Conservation (phyloP, 1,284 basidiomycete species). For the Phenoliferia sp. region DNA sequence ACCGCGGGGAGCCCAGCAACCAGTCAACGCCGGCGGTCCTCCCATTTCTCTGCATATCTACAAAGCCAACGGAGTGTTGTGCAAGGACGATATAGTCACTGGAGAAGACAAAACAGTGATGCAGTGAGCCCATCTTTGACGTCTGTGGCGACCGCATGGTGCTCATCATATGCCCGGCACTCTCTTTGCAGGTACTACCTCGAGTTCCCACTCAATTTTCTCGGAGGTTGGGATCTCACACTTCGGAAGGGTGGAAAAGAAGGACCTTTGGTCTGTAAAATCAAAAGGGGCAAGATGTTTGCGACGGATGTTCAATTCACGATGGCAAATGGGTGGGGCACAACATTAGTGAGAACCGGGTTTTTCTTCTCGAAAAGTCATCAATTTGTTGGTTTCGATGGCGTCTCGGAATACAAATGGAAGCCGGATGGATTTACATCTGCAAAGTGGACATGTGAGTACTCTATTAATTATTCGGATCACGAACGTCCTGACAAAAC, state of each 20-base stretch:
- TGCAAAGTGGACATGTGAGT: background rate
- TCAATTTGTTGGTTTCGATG: background rate
- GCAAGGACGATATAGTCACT: conserved; percentile 15
- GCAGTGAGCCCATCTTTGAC: background rate
- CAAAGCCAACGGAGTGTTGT: background rate
- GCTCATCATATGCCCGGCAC: background rate
- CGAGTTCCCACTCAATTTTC: conserved; percentile 3
- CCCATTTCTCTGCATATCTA: conserved; percentile 10
- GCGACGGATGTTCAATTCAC: background rate
- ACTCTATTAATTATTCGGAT: too few species aligned
- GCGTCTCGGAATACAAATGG: background rate
- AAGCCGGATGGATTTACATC: background rate
- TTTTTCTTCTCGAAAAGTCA: background rate
- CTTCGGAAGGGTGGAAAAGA: background rate
- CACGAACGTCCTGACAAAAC: too few species aligned
- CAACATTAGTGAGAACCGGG: background rate
- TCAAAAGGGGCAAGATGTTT: conserved; percentile 1
- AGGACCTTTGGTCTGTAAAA: background rate
- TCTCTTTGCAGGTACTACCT: conserved; percentile 6
- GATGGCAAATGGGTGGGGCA: background rate
- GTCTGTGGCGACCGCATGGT: too few species aligned
- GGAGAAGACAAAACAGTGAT: conserved; percentile 10
- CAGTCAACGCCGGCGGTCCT: background rate
- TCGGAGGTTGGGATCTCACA: conserved; percentile 4
- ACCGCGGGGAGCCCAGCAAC: too few species aligned